Conservation (phyloP, 768 basidiomycete species). For the Pleurotus platypus region DNA sequence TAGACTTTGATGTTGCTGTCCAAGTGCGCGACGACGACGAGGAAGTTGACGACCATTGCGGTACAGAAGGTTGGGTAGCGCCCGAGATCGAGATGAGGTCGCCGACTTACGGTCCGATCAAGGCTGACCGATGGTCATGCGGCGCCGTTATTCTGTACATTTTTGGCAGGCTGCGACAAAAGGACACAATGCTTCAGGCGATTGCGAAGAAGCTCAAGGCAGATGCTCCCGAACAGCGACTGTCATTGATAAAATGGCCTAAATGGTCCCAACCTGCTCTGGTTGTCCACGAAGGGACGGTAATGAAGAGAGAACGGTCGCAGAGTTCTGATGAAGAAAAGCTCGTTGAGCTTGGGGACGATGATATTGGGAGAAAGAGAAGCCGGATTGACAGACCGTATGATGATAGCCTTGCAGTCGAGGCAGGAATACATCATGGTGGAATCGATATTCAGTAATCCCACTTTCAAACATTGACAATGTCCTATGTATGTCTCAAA, state of each 20-base stretch:
- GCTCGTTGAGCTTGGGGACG: too few relatives aligned
- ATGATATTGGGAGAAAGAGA: too few relatives aligned
- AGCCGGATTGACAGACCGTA: too few relatives aligned
- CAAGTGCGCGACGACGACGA: constrained; percentile 2
- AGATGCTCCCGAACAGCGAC: constrained; percentile 1
- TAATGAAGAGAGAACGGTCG: too few relatives aligned
- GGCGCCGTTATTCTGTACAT: constrained; percentile 9
- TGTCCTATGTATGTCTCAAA: too few relatives aligned
- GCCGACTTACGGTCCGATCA: constrained; percentile 8
- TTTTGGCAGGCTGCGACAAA: background rate
- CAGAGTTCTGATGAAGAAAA: too few relatives aligned
- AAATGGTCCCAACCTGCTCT: background rate
- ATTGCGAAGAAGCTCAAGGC: constrained; percentile 2
- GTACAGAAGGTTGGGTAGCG: constrained; percentile 9
- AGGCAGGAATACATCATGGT: too few relatives aligned
- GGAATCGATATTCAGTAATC: too few relatives aligned
- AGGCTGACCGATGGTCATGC: constrained; percentile 11
- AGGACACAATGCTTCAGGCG: background rate
- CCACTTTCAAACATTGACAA: too few relatives aligned
- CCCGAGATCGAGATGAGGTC: constrained; percentile 7
- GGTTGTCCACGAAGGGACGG: too few relatives aligned
- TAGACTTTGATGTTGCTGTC: constrained; percentile 8
- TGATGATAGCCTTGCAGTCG: too few relatives aligned
- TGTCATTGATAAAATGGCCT: background rate
- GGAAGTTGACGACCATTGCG: background rate